phyloP scores from a whole-genome alignment of 2,329 filamentous ascomycete genomes.

The Dryadomyces quercus-mongolicae region DNA sequence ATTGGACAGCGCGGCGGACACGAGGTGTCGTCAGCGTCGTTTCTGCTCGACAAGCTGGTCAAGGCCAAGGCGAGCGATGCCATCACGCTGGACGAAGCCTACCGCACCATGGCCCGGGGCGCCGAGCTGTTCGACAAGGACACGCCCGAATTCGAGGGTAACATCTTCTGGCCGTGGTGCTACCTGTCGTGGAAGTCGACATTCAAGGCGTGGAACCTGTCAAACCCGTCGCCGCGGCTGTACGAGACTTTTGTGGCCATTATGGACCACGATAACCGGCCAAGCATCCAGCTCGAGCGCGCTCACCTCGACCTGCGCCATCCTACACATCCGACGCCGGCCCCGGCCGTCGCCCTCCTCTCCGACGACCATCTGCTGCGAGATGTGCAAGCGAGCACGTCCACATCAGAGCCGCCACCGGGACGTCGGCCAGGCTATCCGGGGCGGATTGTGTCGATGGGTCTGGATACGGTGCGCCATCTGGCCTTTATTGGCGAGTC shows the following conservation, averaged over 20 bases:
- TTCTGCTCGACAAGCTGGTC: slow-evolving; percentile 27
- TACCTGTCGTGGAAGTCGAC: slow-evolving; percentile 40
- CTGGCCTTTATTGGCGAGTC: slow-evolving; percentile 27
- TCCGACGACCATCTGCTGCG: slow-evolving; percentile 11
- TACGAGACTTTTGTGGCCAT: slow-evolving; percentile 42
- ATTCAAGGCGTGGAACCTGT: slow-evolving; percentile 32
- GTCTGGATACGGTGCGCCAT: slow-evolving; percentile 34
- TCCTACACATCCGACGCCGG: slow-evolving; percentile 35
- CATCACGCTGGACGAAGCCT: slow-evolving; percentile 36
- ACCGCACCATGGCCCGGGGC: slow-evolving; percentile 33
- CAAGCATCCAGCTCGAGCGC: slow-evolving; percentile 28
- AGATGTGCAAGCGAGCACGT: slow-evolving; percentile 9
- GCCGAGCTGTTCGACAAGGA: slow-evolving; percentile 27
- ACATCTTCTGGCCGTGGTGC: slow-evolving; percentile 32
- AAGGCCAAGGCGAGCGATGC: slow-evolving; percentile 21
- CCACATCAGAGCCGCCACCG: slow-evolving; percentile 11
- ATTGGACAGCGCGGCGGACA: neutral
- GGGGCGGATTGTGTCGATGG: slow-evolving; percentile 24
- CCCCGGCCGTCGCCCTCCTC: slow-evolving; percentile 35
- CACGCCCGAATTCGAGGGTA: slow-evolving; percentile 21
- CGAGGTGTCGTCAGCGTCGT: slow-evolving; percentile 13
- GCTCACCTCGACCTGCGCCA: slow-evolving; percentile 45
- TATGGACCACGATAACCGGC: slow-evolving; percentile 24
- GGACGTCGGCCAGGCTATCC: slow-evolving; percentile 13
- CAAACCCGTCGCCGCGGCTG: slow-evolving; percentile 30